These are phyloP conservation scores for Boletus rubropictus DNA, from an alignment of 768 basidiomycete genomes.

Conservation along the genomic window DNA sequence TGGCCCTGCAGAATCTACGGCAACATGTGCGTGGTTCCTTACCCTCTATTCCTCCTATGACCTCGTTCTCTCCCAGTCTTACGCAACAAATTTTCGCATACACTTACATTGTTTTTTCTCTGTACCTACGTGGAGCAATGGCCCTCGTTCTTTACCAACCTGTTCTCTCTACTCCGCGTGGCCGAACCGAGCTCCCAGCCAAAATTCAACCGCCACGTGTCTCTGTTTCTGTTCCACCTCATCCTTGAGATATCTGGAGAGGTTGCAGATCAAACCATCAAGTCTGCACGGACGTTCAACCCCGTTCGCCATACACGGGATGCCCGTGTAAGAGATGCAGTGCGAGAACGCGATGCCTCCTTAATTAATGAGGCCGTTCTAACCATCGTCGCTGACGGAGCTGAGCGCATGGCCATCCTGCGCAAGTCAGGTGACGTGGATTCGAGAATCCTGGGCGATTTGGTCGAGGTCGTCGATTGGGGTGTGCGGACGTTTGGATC, in stretches of 20 bases:
- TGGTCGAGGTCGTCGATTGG: constrained; percentile 81
- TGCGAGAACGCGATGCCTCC: constrained; percentile 84
- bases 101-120: constrained; percentile 82
- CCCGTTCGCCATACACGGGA: constrained; percentile 74
- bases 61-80: constrained; percentile 48
- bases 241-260: constrained; percentile 94
- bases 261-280: constrained; percentile 93
- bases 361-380: constrained; percentile 83
- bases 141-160: constrained; percentile 77
- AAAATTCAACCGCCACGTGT: constrained; percentile 77
- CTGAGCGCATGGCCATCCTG: constrained; percentile 49
- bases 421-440: constrained; percentile 41
- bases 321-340: constrained; percentile 78
- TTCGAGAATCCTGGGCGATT: constrained; percentile 50
- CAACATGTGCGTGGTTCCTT: constrained; percentile 61
- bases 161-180: constrained; percentile 67
- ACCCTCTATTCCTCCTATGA: constrained; percentile 1
- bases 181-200: constrained; percentile 50
- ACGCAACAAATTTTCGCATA: constrained; percentile 93
- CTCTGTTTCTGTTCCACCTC: constrained; percentile 85
- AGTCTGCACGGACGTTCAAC: constrained; percentile 73
- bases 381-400: constrained; percentile 70
- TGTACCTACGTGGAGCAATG: constrained; percentile 82
- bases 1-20: constrained; percentile 76
- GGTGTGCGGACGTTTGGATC: constrained; percentile 89